Evolutionary conservation across 495 filamentous ascomycete genomes (phyloP).

Genomic region (Elaphomyces granulatus): DNA sequence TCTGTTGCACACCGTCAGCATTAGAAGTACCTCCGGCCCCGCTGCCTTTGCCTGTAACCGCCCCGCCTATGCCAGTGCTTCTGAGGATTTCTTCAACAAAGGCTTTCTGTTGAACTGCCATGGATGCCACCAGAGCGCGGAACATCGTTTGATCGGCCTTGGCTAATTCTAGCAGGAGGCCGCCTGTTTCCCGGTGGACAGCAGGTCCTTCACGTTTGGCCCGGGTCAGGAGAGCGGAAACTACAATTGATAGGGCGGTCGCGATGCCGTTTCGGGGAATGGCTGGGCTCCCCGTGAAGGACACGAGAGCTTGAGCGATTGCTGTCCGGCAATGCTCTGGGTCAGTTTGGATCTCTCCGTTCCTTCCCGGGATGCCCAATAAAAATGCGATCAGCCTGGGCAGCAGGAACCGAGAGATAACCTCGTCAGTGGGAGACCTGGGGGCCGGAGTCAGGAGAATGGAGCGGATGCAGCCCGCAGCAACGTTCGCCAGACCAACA

Average conservation of each 20-base stretch:
- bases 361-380: constrained; percentile 42
- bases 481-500: constrained; percentile 65
- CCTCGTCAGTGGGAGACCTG: constrained; percentile 53
- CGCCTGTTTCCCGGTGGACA: constrained; percentile 55
- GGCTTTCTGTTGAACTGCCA: constrained; percentile 54
- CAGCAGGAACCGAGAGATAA: constrained; percentile 56
- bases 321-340: constrained; percentile 56
- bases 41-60: constrained; percentile 19
- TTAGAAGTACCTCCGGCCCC: constrained; percentile 19
- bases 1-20: constrained; percentile 33
- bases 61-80: constrained; percentile 34
- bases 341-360: constrained; percentile 41
- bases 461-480: constrained; percentile 72
- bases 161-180: constrained; percentile 66
- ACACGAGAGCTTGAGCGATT: constrained; percentile 56
- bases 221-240: constrained; percentile 65
- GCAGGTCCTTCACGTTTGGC: constrained; percentile 38
- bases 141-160: constrained; percentile 59
- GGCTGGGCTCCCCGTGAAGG: constrained; percentile 44
- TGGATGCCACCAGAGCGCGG: constrained; percentile 52
- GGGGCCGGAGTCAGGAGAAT: constrained; percentile 55
- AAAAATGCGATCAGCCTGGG: constrained; percentile 66
- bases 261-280: constrained; percentile 34
- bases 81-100: constrained; percentile 77
- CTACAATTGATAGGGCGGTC: constrained; percentile 54